These are phyloP conservation scores for Kalanchoe fedtschenkoi DNA, from an alignment of 164 flowering plant species.

Conservation along the genomic window DNA sequence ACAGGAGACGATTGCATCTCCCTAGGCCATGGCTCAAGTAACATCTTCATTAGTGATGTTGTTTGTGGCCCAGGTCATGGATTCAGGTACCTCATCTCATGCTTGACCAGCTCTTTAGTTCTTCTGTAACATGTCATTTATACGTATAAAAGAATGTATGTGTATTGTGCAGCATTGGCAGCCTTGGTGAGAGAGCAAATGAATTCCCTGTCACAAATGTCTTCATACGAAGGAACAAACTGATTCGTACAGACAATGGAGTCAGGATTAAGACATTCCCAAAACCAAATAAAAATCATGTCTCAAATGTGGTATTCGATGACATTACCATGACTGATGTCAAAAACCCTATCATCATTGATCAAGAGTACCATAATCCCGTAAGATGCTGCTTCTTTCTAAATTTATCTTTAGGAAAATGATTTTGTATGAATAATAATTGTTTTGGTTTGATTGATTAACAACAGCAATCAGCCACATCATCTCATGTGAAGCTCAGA, in stretches of 20 bases:
- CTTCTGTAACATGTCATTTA: constrained; percentile 25
- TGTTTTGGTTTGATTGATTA: background rate
- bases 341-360: constrained; percentile 7
- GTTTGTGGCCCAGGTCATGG: constrained; percentile 6
- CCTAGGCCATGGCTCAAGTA: constrained; percentile 4
- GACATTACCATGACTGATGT: constrained; percentile 2
- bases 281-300: background rate
- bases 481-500: constrained; percentile 6
- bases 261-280: constrained; percentile 5
- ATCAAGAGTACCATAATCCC: constrained; percentile 1
- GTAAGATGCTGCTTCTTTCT: background rate
- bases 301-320: background rate
- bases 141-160: background rate
- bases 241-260: constrained; percentile 6
- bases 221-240: background rate
- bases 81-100: constrained; percentile 1
- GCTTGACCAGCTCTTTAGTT: background rate
- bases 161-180: constrained; percentile 3
- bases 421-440: background rate
- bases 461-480: background rate
- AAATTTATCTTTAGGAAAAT: background rate
- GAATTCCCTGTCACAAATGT: constrained; percentile 2
- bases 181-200: background rate
- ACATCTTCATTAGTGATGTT: background rate
- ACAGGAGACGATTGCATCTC: constrained; percentile 43